Conservation (phyloP, 192 early-diverging fungal species). For the Coemansia sp. region DNA sequence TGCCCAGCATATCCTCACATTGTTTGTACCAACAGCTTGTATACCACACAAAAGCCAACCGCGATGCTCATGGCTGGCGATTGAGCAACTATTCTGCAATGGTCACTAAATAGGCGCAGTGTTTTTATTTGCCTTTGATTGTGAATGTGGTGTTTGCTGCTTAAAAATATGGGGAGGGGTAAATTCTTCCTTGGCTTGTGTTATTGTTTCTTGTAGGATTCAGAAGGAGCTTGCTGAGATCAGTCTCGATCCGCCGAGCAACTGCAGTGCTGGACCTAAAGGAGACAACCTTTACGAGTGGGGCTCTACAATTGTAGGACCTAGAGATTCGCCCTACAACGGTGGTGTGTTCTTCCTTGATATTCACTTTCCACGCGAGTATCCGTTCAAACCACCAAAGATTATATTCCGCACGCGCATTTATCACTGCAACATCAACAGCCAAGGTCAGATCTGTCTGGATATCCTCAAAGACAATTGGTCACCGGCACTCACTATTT, state of each 20-base stretch:
- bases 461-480: slow-evolving; percentile 98
- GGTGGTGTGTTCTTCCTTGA: slow-evolving; percentile 93
- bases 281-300: slow-evolving; percentile 96
- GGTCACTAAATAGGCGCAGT: no score
- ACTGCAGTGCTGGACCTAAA: slow-evolving; percentile 94
- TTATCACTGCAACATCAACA: slow-evolving; percentile 97
- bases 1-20: background rate
- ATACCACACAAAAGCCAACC: no score
- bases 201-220: slow-evolving; percentile 64
- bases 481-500: slow-evolving; percentile 93
- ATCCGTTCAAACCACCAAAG: slow-evolving; percentile 97
- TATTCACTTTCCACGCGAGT: slow-evolving; percentile 88
- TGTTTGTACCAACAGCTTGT: no score
- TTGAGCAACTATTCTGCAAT: no score
- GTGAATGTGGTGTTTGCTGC: slow-evolving; percentile 6
- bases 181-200: background rate
- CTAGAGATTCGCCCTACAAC: slow-evolving; percentile 83
- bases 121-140: background rate
- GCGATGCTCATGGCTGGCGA: no score
- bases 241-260: slow-evolving; percentile 89
- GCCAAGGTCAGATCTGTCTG: slow-evolving; percentile 86
- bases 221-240: slow-evolving; percentile 98
- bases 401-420: slow-evolving; percentile 89
- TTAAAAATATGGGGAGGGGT: background rate
- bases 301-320: slow-evolving; percentile 92